Conservation (phyloP, 1,284 basidiomycete species). For the Sporisorium scitamineum region DNA sequence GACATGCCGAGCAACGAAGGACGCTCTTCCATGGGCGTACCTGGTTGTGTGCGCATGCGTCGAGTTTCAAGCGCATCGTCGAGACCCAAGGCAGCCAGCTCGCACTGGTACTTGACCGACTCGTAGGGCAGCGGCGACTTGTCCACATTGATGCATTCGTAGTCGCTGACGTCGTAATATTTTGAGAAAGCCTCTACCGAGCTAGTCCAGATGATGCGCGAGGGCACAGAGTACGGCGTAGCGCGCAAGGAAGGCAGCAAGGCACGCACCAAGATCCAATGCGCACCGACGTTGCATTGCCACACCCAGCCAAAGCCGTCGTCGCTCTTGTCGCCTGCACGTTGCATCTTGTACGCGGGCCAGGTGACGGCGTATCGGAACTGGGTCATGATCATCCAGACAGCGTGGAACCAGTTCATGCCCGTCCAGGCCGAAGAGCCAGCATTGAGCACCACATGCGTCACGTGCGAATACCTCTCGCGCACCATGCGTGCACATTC, state of each 20-base stretch:
- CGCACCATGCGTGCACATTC: conserved; percentile 60
- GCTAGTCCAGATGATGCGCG: conserved; percentile 69
- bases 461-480: conserved; percentile 63
- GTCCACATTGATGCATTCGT: conserved; percentile 59
- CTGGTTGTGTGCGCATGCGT: conserved; percentile 47
- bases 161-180: conserved; percentile 64
- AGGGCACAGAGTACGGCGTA: conserved; percentile 60
- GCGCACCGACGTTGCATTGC: conserved; percentile 68
- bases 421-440: conserved; percentile 66
- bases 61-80: conserved; percentile 58
- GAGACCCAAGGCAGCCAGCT: conserved; percentile 65
- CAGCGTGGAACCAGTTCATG: conserved; percentile 62
- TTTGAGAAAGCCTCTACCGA: conserved; percentile 65
- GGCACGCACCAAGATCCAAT: conserved; percentile 65
- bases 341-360: conserved; percentile 67
- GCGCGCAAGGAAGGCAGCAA: conserved; percentile 57
- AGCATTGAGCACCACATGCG: conserved; percentile 68
- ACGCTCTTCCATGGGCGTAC: conserved; percentile 53
- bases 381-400: conserved; percentile 62
- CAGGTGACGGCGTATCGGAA: conserved; percentile 66
- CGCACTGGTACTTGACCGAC: conserved; percentile 69
- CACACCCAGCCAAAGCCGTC: conserved; percentile 69
- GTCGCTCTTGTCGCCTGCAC: conserved; percentile 63
- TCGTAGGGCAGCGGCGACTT: conserved; percentile 64
- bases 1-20: conserved; percentile 31